Evolutionary conservation across 2,329 filamentous ascomycete species (phyloP).

Genomic region (Aspergillus thermomutatus): DNA sequence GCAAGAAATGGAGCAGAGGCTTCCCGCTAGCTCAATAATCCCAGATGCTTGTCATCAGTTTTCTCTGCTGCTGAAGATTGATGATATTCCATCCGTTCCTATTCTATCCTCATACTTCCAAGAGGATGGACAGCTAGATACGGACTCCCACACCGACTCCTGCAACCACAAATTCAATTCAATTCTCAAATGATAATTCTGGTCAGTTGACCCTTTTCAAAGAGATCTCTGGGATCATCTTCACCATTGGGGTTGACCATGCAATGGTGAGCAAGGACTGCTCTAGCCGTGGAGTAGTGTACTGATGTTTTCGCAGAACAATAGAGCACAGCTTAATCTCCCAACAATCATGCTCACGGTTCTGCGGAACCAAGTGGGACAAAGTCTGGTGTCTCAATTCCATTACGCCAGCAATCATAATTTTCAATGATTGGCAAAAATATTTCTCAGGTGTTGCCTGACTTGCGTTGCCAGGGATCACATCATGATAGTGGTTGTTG

Average conservation of each 20-base stretch:
- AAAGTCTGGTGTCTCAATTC: not conserved
- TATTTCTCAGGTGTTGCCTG: too few relatives aligned
- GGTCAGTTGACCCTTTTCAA: not conserved
- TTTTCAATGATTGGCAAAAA: not conserved
- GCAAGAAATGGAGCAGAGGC: not conserved
- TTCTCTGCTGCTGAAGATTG: not conserved
- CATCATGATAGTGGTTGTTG: too few relatives aligned
- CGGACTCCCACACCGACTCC: not conserved
- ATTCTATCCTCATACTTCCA: not conserved
- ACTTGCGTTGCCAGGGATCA: too few relatives aligned
- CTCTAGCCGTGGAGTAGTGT: not conserved
- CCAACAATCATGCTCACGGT: not conserved
- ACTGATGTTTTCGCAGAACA: not conserved
- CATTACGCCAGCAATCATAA: not conserved
- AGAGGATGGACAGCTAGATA: not conserved
- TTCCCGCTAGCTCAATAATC: not conserved
- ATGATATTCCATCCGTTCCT: not conserved
- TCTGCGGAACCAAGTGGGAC: not conserved
- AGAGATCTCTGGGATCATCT: not conserved
- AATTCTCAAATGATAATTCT: not conserved
- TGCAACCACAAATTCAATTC: not conserved
- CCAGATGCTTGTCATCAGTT: not conserved
- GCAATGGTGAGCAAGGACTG: not conserved
- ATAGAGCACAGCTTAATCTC: not conserved
- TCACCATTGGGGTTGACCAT: not conserved